These are phyloP conservation scores for Cladosporium sp. DNA, from an alignment of 2,329 filamentous ascomycete species.

Conservation along the genomic window DNA sequence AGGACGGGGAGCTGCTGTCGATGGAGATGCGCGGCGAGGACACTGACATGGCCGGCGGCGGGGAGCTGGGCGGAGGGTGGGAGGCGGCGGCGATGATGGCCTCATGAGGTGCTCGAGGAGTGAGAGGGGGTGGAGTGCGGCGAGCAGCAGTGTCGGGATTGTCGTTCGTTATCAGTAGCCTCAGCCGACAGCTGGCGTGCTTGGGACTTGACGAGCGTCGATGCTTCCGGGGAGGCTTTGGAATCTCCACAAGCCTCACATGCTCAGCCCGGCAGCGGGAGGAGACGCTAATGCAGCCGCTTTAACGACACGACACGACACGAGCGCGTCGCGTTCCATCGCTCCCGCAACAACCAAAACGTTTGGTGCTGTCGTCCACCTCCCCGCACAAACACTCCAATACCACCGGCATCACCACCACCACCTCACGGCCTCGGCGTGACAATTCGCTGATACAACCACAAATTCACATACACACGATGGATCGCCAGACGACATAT, in stretches of 20 bases:
- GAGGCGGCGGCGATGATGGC: constrained; percentile 17
- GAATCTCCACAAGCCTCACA: background rate
- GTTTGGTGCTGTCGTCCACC: background rate
- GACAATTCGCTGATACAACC: background rate
- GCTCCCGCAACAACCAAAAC: constrained; percentile 11
- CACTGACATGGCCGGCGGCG: constrained; percentile 31
- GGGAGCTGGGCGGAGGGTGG: constrained; percentile 4
- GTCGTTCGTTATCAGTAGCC: too few species aligned
- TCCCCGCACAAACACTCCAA: constrained; percentile 1
- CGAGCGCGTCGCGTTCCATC: background rate
- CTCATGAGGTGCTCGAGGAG: constrained; percentile 26
- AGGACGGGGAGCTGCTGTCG: constrained; percentile 47
- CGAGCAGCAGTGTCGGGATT: too few species aligned
- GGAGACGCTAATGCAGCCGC: constrained; percentile 17
- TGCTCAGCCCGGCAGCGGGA: background rate
- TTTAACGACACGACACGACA: background rate
- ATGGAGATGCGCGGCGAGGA: constrained; percentile 60
- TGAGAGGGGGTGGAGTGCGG: background rate
- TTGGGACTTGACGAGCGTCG: background rate
- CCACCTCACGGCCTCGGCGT: background rate
- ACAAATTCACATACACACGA: constrained; percentile 38
- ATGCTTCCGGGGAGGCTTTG: background rate
- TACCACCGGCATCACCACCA: background rate
- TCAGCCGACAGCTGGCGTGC: constrained; percentile 6
- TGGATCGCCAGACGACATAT: constrained; percentile 89